phyloP scores from a whole-genome alignment of 495 filamentous ascomycete genomes.

The Xylaria sp. region DNA sequence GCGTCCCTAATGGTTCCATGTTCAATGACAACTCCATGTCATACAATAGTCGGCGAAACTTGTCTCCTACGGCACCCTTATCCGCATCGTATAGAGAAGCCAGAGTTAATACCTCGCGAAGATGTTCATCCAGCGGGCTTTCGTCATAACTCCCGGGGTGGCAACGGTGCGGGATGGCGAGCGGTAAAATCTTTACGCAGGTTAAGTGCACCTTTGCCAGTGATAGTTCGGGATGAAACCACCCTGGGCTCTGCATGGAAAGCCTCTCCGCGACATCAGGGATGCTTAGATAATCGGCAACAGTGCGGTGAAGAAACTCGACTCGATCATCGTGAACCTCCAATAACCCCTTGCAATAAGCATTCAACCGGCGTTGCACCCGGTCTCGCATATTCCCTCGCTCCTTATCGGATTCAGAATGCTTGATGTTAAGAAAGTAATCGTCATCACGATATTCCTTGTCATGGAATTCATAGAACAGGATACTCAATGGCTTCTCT shows the following conservation, averaged over 20 bases:
- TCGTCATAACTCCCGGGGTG: constrained; percentile 12
- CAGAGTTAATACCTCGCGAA: constrained; percentile 10
- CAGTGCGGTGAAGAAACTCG: constrained; percentile 21
- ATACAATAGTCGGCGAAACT: constrained; percentile 13
- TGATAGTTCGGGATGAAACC: constrained; percentile 17
- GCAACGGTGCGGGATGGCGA: background rate
- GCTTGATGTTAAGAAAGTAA: constrained; percentile 19
- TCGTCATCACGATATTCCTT: constrained; percentile 19
- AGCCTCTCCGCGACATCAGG: constrained; percentile 11
- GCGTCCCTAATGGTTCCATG: background rate
- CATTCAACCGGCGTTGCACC: constrained; percentile 16
- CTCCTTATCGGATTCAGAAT: background rate
- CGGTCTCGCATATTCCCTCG: background rate
- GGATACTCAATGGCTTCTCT: constrained; percentile 11
- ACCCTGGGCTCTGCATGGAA: constrained; percentile 11
- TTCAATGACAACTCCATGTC: constrained; percentile 14
- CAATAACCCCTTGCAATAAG: constrained; percentile 19
- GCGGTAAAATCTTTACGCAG: constrained; percentile 11
- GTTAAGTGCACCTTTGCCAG: constrained; percentile 16
- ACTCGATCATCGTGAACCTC: constrained; percentile 21
- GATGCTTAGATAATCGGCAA: constrained; percentile 15
- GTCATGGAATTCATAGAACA: constrained; percentile 27
- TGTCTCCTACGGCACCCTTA: background rate
- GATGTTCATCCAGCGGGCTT: constrained; percentile 11
- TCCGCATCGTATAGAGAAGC: constrained; percentile 11